Conservation (phyloP, 495 filamentous ascomycete species). For the Penicillium arizonense region DNA sequence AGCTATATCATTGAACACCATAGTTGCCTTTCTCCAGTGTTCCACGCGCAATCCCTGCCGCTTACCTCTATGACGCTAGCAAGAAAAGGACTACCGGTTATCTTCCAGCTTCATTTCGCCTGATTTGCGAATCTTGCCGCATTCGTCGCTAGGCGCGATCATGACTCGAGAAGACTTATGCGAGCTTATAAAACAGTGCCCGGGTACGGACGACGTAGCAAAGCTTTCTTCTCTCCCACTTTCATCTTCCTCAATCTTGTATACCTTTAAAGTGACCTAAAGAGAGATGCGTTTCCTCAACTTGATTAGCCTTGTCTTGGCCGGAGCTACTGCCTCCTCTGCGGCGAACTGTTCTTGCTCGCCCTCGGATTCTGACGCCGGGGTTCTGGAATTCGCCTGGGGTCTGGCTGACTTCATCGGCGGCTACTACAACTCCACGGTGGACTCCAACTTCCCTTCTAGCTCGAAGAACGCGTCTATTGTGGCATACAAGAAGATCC, state of each 20-base stretch:
- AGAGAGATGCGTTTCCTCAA: slow-evolving; percentile 1
- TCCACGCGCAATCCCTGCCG: not conserved
- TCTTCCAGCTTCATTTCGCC: not conserved
- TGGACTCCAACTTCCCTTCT: slow-evolving; percentile 20
- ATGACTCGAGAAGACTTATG: not conserved
- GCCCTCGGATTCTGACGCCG: slow-evolving; percentile 16
- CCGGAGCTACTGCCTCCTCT: slow-evolving; percentile 2
- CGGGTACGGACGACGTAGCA: not conserved
- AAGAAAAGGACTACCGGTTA: not conserved
- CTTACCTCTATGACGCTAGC: slow-evolving; percentile 4
- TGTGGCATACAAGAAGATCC: slow-evolving; percentile 14
- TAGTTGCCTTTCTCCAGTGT: not conserved
- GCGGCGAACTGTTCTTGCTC: slow-evolving; percentile 13
- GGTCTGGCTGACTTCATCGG: slow-evolving; percentile 25
- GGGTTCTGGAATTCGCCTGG: slow-evolving; percentile 26
- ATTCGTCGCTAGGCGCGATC: not conserved
- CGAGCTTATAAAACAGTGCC: not conserved
- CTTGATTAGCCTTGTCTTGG: not conserved
- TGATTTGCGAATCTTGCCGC: not conserved
- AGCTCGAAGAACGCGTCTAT: slow-evolving; percentile 15
- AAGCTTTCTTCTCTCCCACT: not conserved
- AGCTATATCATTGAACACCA: not conserved
- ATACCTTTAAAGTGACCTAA: not conserved
- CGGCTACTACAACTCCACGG: slow-evolving; percentile 24
- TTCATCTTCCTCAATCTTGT: not conserved